Evolutionary conservation across 345 rosid genomes (phyloP).

Genomic region (Noccaea caerulescens): DNA sequence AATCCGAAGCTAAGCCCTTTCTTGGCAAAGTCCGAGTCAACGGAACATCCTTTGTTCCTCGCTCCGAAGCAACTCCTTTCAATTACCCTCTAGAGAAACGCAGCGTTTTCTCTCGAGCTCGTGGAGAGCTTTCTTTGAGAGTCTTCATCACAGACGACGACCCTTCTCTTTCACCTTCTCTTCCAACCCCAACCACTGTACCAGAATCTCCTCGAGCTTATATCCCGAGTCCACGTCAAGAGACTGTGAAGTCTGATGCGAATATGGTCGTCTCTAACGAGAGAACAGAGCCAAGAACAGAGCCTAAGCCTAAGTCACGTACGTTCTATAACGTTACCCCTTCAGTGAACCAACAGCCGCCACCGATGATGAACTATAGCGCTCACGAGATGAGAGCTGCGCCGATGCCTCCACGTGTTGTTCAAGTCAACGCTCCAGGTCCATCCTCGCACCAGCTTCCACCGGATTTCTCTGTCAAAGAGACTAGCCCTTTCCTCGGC

Average conservation of each 20-base stretch:
- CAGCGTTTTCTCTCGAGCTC: slow-evolving; percentile 57
- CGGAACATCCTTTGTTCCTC: slow-evolving; percentile 81
- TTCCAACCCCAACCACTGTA: slow-evolving; percentile 59
- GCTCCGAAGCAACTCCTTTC: slow-evolving; percentile 82
- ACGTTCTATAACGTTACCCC: slow-evolving; percentile 33
- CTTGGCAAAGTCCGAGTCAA: slow-evolving; percentile 82
- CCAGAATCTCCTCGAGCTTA: slow-evolving; percentile 50
- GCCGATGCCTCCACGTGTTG: slow-evolving; percentile 41
- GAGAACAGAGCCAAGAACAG: slow-evolving; percentile 30
- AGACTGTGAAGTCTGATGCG: slow-evolving; percentile 15
- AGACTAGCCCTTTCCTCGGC: slow-evolving; percentile 87
- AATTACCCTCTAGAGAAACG: slow-evolving; percentile 86
- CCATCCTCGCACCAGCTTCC: slow-evolving; percentile 46
- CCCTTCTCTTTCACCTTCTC: slow-evolving; percentile 58
- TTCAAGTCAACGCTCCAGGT: slow-evolving; percentile 36
- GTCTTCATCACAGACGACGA: slow-evolving; percentile 78
- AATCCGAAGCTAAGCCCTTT: slow-evolving; percentile 51
- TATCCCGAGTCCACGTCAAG: slow-evolving; percentile 42
- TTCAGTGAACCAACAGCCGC: slow-evolving; percentile 25
- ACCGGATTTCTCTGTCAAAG: slow-evolving; percentile 73
- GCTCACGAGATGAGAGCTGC: slow-evolving; percentile 44
- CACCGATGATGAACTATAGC: slow-evolving; percentile 19
- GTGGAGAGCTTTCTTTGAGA: slow-evolving; percentile 83
- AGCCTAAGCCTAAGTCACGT: slow-evolving; percentile 29
- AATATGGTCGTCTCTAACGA: slow-evolving; percentile 8